Percentiles rank a stretch among this genome's conserved stretches.
phyloP scores from a whole-genome alignment of 768 basidiomycete genomes.

The Collybia nuda region DNA sequence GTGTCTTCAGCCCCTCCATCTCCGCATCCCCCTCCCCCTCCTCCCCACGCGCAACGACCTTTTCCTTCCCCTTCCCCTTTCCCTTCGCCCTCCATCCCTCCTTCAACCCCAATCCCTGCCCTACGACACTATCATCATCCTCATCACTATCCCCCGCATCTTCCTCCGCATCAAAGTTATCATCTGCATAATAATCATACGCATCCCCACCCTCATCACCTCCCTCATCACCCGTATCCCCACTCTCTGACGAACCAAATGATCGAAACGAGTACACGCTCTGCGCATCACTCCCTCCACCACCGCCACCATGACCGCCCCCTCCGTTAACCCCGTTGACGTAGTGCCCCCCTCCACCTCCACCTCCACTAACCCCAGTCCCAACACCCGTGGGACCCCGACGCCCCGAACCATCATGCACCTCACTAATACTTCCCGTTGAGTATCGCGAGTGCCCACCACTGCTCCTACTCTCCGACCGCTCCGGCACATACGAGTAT shows the following conservation, averaged over 20 bases:
- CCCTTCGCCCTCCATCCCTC: conserved; percentile 26
- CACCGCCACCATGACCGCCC: conserved; percentile 15
- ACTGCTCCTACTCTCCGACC: conserved; percentile 16
- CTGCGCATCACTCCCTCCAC: conserved; percentile 6
- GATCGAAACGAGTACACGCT: background rate
- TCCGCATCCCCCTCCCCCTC: conserved; percentile 14
- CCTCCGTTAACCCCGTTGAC: background rate
- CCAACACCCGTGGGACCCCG: background rate
- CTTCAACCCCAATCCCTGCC: conserved; percentile 29
- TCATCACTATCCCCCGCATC: conserved; percentile 6
- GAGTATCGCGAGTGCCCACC: conserved; percentile 7
- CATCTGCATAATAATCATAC: conserved; percentile 19
- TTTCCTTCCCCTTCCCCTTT: conserved; percentile 21
- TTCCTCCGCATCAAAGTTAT: conserved; percentile 19
- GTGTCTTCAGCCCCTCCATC: conserved; percentile 1
- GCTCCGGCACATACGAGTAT: no score
- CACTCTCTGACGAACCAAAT: background rate
- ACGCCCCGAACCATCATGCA: conserved; percentile 1
- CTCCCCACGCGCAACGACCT: conserved; percentile 15
- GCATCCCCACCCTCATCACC: conserved; percentile 4
- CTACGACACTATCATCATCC: conserved; percentile 21
- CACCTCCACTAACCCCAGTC: background rate
- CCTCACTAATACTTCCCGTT: conserved; percentile 14
- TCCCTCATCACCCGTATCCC: conserved; percentile 5
- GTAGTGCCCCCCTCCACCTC: no score